Percentiles rank a stretch among this genome's conserved stretches.
Evolutionary conservation across 1,139 yeast genomes (phyloP).

Genomic region (Geotrichum cucujoidarum): DNA sequence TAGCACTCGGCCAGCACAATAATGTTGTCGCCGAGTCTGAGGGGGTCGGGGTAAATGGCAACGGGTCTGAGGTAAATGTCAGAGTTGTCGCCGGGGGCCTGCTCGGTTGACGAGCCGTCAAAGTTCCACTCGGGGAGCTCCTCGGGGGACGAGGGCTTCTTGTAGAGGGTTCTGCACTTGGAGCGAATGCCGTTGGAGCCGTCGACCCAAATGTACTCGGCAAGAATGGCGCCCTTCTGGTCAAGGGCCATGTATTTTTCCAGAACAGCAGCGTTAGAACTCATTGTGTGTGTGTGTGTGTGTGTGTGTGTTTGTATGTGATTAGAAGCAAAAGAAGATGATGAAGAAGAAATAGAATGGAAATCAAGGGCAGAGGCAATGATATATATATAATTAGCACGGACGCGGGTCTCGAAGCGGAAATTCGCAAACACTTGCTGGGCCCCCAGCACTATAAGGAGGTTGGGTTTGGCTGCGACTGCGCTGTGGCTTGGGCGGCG

Average conservation of each 20-base stretch:
- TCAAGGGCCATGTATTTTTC: slow-evolving; percentile 77
- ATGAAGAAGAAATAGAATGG: neutral
- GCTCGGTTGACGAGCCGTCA: slow-evolving; percentile 97
- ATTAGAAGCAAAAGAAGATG: neutral
- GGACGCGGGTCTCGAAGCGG: too few relatives aligned
- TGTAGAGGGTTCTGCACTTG: slow-evolving; percentile 79
- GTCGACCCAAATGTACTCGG: slow-evolving; percentile 98
- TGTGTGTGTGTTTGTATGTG: neutral
- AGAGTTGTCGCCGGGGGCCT: slow-evolving; percentile 97
- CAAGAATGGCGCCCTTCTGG: slow-evolving; percentile 82
- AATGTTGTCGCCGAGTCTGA: slow-evolving; percentile 96
- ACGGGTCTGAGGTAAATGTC: slow-evolving; percentile 93
- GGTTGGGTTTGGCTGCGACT: too few relatives aligned
- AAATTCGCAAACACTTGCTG: too few relatives aligned
- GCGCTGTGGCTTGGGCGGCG: too few relatives aligned
- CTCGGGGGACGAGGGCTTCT: slow-evolving; percentile 65
- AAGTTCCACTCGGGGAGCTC: slow-evolving; percentile 99
- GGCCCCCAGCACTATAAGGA: too few relatives aligned
- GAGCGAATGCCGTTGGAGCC: slow-evolving; percentile 90
- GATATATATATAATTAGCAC: neutral
- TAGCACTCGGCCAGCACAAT: slow-evolving; percentile 94
- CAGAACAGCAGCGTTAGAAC: slow-evolving; percentile 41
- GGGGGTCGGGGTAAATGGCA: slow-evolving; percentile 91
- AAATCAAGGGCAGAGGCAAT: neutral
- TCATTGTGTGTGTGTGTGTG: slow-evolving; percentile 17